Evolutionary conservation across 75 land plant genomes (phyloP).

Genomic region (Pinus taeda): DNA sequence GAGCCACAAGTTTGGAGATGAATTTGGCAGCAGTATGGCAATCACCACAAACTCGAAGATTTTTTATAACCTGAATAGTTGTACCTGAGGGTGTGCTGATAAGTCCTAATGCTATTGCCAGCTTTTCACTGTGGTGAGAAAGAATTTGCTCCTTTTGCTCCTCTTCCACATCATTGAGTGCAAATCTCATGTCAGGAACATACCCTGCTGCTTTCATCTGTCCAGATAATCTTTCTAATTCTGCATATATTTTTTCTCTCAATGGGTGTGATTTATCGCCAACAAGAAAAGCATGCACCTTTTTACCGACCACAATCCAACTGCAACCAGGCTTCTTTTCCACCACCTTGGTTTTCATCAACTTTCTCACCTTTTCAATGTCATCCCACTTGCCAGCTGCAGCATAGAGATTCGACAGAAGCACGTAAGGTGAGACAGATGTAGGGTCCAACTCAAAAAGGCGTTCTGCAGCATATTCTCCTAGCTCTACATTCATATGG

Average conservation of each 20-base stretch:
- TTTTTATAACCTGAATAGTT: background rate
- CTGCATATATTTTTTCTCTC: conserved; percentile 17
- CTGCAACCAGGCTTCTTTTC: conserved; percentile 40
- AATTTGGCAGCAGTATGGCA: background rate
- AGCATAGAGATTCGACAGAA: conserved; percentile 17
- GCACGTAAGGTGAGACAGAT: background rate
- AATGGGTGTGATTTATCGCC: conserved; percentile 30
- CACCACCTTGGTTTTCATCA: conserved; percentile 23
- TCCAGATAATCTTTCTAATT: background rate
- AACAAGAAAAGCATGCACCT: conserved; percentile 22
- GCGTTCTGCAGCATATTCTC: conserved; percentile 2
- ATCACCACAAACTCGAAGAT: background rate
- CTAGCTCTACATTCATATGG: background rate
- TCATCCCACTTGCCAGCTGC: conserved; percentile 3
- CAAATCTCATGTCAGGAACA: no score
- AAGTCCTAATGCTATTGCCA: background rate
- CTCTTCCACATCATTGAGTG: no score
- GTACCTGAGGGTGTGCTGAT: background rate
- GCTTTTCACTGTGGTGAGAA: background rate
- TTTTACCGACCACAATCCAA: conserved; percentile 33
- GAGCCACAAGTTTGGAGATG: background rate
- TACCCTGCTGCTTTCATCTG: no score
- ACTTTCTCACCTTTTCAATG: background rate
- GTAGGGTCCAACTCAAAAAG: conserved; percentile 4
- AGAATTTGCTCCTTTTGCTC: no score